Base-by-base conservation (phyloP, 805 yeast genomes). In the Nakazawaea holstii region DNA sequence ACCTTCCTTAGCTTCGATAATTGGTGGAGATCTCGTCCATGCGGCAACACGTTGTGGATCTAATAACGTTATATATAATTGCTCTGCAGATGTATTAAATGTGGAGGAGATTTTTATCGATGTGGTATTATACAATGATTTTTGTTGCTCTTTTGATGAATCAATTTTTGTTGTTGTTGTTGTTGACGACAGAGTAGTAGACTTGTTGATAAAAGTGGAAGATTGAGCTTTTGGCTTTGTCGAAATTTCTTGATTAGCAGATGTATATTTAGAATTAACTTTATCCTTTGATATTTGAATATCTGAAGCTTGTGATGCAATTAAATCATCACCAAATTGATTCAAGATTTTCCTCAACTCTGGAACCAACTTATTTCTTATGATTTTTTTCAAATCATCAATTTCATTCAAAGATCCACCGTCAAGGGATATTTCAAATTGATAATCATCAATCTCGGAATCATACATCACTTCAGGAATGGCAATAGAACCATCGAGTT, bases 401-500 rank as follows among this genome's bases (percentile, higher is more conserved):
- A n/a, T 14, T 40, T 62, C 73, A 52, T 60, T 67, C 40, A 60
- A 67, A 26, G 68, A 57, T 20, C 24, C 24, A 5, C 70, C 72
- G 49, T 74, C 77, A 38, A 90, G 74, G 24, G 84, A 73, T 45
- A 90, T 74, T 44, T 84, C 85, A 61, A 92, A 94, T 64, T 88
- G 97, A 58, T 82, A 85, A 54, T 90, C 97, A 51, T 84, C 91
- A 26, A 69, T 76, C 45, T 84, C 94, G 8, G 95, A 80, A 64
- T 94, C 98, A 66, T 94, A 94, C 6, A 97, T 92, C 50, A 94
- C 76, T 64, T 94, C 99, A 6, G 99, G 99, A 44, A 94, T 68
- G 7, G 81, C 76, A 48, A 94, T 82, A 15, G 84, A 73, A 28
- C 99, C 99, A 40, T 71, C 68, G 43, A 79, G 80, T 6, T 62